Evolutionary conservation across 805 yeast genomes (phyloP), one percentile per base, ranked within the genome.

Genomic region (Lachancea thermotolerans): DNA sequence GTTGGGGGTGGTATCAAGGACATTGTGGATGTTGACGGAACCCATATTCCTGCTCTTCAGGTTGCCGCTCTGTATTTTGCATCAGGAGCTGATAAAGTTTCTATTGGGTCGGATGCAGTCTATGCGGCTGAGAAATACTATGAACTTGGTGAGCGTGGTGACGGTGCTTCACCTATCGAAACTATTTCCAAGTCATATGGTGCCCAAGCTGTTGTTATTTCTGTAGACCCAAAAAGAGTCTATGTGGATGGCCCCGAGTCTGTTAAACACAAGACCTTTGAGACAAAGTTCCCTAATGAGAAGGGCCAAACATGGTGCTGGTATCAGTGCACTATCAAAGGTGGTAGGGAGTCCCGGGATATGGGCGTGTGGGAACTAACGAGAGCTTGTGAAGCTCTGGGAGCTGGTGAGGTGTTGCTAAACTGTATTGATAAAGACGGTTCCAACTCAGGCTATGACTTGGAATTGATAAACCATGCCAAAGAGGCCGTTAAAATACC

Each of bases 1-100:
- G 96, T 93, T 35, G 99, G 99, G 37, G 99, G 99, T 47, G 99
- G 99, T 39, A 93, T 93, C 51, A 81, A 86, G 53, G 98, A 91
- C 62, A 79, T 87, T 52, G 75, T 77, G 25, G 98, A 93, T 54
- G 95, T 95, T 1, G 86, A 77, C 52, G 95, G 95, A 29, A 79
- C 85, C 7, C 56, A 65, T 8, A 78, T 87, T 11, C 81, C 96
- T 6, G 98, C 98, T 0, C 75, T 85, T 31, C 84, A 89, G 41
- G 96, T 93, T 27, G 99, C 99, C 0, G 78, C 86, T 33, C 69
- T 89, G 53, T 93, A 93, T 62, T 93, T 93, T 74, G 75, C 88
- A 49, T 86, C 98, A 0, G 99, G 99, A 50, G 99, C 99, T 12
- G 99, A 93, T 66, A 93, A 93, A 62, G 95, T 93, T 5, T 86